These are phyloP conservation scores for Herpetomonas samuelpessoai DNA, from an alignment of 208 protist genomes.

Conservation along the genomic window DNA sequence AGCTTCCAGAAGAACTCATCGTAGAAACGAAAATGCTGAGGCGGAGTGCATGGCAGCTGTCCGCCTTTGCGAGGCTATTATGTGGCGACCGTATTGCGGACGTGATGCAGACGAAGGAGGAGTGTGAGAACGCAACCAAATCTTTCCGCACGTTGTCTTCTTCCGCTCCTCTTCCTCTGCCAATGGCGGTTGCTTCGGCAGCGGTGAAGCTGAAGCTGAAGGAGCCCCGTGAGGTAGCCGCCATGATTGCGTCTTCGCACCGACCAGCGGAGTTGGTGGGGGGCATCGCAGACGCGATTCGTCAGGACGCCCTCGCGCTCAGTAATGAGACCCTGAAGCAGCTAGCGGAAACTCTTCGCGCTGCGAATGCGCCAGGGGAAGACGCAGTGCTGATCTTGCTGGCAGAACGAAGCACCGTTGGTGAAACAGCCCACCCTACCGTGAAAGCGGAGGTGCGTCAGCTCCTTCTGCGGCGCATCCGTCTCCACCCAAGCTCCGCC, in stretches of 20 bases:
- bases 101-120: neutral
- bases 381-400: constrained; percentile 22
- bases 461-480: constrained; percentile 36
- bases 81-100: neutral
- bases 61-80: neutral
- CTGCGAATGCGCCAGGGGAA: constrained; percentile 15
- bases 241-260: constrained; percentile 44
- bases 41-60: neutral
- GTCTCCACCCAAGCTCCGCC: constrained; percentile 35
- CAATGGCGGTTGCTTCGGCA: constrained; percentile 37
- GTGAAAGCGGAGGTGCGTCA: constrained; percentile 27
- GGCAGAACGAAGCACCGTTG: neutral
- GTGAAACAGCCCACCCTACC: constrained; percentile 1
- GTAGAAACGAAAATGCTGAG: too few relatives aligned
- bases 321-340: constrained; percentile 23
- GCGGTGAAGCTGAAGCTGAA: constrained; percentile 22
- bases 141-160: constrained; percentile 20
- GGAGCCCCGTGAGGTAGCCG: constrained; percentile 28
- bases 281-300: constrained; percentile 19
- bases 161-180: constrained; percentile 48
- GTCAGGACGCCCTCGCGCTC: constrained; percentile 8
- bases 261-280: constrained; percentile 16
- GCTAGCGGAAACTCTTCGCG: constrained; percentile 26
- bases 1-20: too few relatives aligned
- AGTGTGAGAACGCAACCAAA: neutral